phyloP scores from a whole-genome alignment of 805 yeast species.

The Teunomyces tritomae region DNA sequence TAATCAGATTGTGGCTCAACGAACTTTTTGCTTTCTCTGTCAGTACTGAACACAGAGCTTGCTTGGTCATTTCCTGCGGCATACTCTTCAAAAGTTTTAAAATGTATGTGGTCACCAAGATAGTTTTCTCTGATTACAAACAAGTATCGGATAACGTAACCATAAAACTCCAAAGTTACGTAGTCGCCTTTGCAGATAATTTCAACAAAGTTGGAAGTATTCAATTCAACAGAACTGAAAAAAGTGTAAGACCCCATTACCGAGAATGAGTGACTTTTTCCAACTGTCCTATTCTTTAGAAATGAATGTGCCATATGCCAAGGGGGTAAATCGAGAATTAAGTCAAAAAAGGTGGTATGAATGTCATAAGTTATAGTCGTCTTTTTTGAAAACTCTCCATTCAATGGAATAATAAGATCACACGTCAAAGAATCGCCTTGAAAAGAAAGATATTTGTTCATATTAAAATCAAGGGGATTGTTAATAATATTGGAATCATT shows the following conservation, averaged over 20 bases:
- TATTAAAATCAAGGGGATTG: conserved; percentile 80
- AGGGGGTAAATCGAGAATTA: conserved; percentile 75
- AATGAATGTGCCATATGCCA: conserved; percentile 88
- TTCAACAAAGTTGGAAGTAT: conserved; percentile 65
- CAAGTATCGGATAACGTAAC: conserved; percentile 72
- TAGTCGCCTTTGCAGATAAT: conserved; percentile 65
- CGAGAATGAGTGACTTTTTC: conserved; percentile 60
- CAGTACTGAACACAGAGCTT: neutral
- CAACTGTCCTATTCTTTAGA: conserved; percentile 57
- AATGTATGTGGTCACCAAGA: conserved; percentile 82
- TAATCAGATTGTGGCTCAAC: conserved; percentile 22
- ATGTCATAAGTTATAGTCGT: conserved; percentile 51
- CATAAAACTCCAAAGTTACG: conserved; percentile 71
- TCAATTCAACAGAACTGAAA: conserved; percentile 56
- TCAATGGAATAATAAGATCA: conserved; percentile 56
- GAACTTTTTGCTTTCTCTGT: conserved; percentile 1
- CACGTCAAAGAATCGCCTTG: conserved; percentile 58
- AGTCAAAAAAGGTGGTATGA: conserved; percentile 55
- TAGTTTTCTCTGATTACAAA: conserved; percentile 81
- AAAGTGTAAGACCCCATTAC: conserved; percentile 67
- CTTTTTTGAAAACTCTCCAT: conserved; percentile 49
- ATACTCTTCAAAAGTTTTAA: conserved; percentile 84
- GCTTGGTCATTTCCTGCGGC: conserved; percentile 22
- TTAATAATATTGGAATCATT: conserved; percentile 87
- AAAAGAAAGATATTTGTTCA: conserved; percentile 73